phyloP scores from a whole-genome alignment of 495 filamentous ascomycete genomes.

The Eremomyces bilateralis region DNA sequence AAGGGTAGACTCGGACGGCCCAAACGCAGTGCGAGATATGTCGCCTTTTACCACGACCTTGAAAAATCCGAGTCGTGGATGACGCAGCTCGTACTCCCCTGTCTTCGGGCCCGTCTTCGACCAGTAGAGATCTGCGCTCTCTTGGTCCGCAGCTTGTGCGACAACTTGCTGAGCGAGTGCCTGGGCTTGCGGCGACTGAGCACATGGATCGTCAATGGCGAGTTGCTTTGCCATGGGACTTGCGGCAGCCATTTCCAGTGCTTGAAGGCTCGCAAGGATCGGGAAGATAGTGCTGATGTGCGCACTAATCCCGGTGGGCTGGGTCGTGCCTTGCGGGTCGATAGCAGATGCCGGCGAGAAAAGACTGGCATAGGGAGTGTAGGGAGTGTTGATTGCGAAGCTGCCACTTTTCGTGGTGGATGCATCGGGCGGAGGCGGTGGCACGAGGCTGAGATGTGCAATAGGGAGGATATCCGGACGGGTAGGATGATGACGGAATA shows the following conservation, averaged over 20 bases:
- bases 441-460: conserved; percentile 10
- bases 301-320: conserved; percentile 12
- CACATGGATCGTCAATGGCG: conserved; percentile 20
- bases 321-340: neutral
- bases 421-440: conserved; percentile 8
- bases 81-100: conserved; percentile 44
- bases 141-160: conserved; percentile 41
- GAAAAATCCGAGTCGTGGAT: conserved; percentile 33
- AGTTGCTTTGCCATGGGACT: conserved; percentile 22
- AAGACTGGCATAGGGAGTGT: no score
- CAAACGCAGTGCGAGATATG: conserved; percentile 17
- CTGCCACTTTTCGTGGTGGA: neutral
- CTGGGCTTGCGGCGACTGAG: conserved; percentile 16
- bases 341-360: no score
- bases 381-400: neutral
- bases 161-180: conserved; percentile 32
- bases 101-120: conserved; percentile 11
- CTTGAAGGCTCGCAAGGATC: conserved; percentile 43
- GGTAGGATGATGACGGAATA: conserved; percentile 14
- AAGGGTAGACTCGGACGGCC: neutral
- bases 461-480: conserved; percentile 11
- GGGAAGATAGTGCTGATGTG: conserved; percentile 58
- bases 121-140: conserved; percentile 53
- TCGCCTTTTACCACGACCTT: conserved; percentile 22
- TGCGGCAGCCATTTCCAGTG: conserved; percentile 37